Evolutionary conservation across 1,139 yeast genomes (phyloP).

Genomic region (Pneumocystis murina): DNA sequence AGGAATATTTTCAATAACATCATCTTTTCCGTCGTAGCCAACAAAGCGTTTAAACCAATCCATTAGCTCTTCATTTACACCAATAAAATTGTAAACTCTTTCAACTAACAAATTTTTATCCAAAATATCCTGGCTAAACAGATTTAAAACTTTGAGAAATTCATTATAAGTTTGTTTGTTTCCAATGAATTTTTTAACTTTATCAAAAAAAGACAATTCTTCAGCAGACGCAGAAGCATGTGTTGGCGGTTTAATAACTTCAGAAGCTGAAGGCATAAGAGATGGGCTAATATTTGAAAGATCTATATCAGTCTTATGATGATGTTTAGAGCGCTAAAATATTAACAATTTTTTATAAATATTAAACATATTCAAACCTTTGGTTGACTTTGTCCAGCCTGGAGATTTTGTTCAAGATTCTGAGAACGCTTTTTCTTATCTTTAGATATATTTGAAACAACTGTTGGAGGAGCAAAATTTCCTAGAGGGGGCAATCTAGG

Average conservation of each 20-base stretch:
- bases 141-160: conserved; percentile 69
- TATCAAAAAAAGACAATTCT: conserved; percentile 81
- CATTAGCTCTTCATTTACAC: conserved; percentile 61
- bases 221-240: conserved; percentile 29
- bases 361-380: conserved; percentile 14
- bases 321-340: neutral
- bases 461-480: conserved; percentile 66
- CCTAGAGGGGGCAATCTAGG: conserved; percentile 75
- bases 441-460: conserved; percentile 14
- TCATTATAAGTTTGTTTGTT: conserved; percentile 84
- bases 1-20: conserved; percentile 69
- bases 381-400: conserved; percentile 6
- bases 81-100: conserved; percentile 72
- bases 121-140: conserved; percentile 79
- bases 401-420: neutral
- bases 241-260: conserved; percentile 58
- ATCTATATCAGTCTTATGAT: neutral
- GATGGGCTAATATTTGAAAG: conserved; percentile 37
- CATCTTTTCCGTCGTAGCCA: conserved; percentile 48
- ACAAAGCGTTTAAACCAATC: conserved; percentile 88
- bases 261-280: conserved; percentile 72
- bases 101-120: conserved; percentile 71
- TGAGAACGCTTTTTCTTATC: conserved; percentile 4
- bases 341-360: neutral
- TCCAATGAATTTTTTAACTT: conserved; percentile 77